Conservation (phyloP, 495 filamentous ascomycete genomes). For the Aspergillus heteromorphus region DNA sequence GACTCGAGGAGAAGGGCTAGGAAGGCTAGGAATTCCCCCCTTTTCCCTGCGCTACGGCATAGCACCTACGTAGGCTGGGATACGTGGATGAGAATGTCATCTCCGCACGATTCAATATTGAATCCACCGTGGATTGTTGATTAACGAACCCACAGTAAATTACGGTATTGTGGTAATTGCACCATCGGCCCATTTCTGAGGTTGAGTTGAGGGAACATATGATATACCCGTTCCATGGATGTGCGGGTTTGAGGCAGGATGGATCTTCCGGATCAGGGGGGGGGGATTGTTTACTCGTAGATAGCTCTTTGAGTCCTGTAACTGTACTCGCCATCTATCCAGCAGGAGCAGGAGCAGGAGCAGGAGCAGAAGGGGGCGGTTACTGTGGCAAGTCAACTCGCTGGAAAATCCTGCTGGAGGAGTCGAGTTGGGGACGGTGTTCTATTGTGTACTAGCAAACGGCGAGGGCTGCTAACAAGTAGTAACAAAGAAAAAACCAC, state of each 20-base stretch:
- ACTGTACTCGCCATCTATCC: neutral
- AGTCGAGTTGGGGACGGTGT: neutral
- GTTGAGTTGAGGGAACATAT: neutral
- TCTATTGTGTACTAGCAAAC: too few species aligned
- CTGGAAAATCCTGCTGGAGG: neutral
- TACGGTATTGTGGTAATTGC: neutral
- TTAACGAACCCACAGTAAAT: neutral
- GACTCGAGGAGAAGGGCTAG: neutral
- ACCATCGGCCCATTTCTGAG: neutral
- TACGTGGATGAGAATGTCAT: neutral
- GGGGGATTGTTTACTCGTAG: neutral
- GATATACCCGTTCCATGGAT: neutral
- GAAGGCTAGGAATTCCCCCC: too few species aligned
- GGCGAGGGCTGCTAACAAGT: neutral
- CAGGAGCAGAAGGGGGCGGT: too few species aligned
- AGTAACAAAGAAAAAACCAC: neutral
- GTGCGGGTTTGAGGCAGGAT: neutral
- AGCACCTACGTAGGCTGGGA: neutral
- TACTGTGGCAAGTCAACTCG: neutral
- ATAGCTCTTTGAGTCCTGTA: too few species aligned
- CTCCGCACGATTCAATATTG: neutral
- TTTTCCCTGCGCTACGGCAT: neutral
- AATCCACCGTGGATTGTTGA: neutral
- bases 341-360: neutral
- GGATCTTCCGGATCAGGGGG: neutral